Percentiles rank a stretch among this genome's conserved stretches.
Evolutionary conservation across 306 rosid genomes (phyloP).

Genomic region (Corylus americana): DNA sequence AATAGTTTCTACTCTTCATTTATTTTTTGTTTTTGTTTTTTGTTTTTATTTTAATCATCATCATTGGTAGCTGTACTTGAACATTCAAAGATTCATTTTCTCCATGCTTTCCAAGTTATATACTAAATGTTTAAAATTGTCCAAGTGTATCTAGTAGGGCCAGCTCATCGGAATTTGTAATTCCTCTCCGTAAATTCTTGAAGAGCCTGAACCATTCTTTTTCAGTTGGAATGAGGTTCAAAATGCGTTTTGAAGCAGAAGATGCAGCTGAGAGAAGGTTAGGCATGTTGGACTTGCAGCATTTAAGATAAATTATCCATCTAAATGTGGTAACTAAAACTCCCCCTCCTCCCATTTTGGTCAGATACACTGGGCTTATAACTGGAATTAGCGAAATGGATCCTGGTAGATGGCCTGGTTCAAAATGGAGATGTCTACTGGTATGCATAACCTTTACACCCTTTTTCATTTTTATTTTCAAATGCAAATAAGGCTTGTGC

Average conservation of each 20-base stretch:
- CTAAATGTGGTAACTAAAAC: background rate
- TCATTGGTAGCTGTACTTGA: background rate
- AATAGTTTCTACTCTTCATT: background rate
- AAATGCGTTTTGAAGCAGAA: conserved; percentile 85
- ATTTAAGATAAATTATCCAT: conserved; percentile 5
- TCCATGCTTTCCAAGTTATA: background rate
- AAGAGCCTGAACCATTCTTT: conserved; percentile 66
- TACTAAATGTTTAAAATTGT: background rate
- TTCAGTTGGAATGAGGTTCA: conserved; percentile 87
- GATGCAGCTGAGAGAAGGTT: conserved; percentile 91
- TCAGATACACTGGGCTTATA: conserved; percentile 78
- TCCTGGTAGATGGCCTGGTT: conserved; percentile 85
- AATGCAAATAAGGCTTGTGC: background rate
- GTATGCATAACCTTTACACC: conserved; percentile 34
- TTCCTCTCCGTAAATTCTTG: conserved; percentile 65
- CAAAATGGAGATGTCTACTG: conserved; percentile 87
- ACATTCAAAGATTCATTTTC: background rate
- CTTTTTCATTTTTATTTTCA: background rate
- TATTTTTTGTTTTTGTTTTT: background rate
- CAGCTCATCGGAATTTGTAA: conserved; percentile 76
- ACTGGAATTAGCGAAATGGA: conserved; percentile 71
- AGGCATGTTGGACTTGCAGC: conserved; percentile 12
- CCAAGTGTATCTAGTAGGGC: conserved; percentile 46
- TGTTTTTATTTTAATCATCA: background rate
- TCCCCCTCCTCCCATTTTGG: conserved; percentile 1